These are phyloP conservation scores for Peziza echinospora DNA, from an alignment of 495 filamentous ascomycete genomes.

Conservation along the genomic window DNA sequence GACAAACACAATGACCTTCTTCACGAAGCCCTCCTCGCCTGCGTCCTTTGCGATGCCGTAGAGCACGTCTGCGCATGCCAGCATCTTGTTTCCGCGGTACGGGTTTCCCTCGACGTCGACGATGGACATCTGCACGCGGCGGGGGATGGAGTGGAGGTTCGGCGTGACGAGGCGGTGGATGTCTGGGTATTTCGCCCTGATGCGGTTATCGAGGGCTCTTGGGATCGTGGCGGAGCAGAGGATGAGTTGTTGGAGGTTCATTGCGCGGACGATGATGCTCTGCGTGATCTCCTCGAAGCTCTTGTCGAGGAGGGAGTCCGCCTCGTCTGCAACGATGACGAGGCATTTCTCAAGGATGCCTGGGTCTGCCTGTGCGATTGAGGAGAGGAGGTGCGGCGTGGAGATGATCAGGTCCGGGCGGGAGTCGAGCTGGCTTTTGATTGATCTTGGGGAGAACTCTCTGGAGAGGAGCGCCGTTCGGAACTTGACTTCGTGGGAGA, in stretches of 20 bases:
- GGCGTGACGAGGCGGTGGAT: slow-evolving; percentile 74
- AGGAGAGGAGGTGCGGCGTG: slow-evolving; percentile 71
- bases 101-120: slow-evolving; percentile 76
- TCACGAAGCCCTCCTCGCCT: slow-evolving; percentile 39
- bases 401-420: slow-evolving; percentile 57
- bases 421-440: slow-evolving; percentile 64
- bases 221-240: slow-evolving; percentile 96
- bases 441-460: slow-evolving; percentile 48
- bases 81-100: slow-evolving; percentile 69
- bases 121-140: slow-evolving; percentile 80
- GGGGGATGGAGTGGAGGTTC: slow-evolving; percentile 85
- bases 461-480: slow-evolving; percentile 62
- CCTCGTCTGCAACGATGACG: slow-evolving; percentile 80
- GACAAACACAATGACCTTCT: slow-evolving; percentile 87
- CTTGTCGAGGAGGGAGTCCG: slow-evolving; percentile 83
- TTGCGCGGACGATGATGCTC: slow-evolving; percentile 53
- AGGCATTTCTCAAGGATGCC: slow-evolving; percentile 71
- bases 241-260: slow-evolving; percentile 69
- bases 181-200: slow-evolving; percentile 60
- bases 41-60: slow-evolving; percentile 77
- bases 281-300: slow-evolving; percentile 69
- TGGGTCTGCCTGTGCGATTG: slow-evolving; percentile 66
- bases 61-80: slow-evolving; percentile 85
- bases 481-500: slow-evolving; percentile 68
- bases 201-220: slow-evolving; percentile 56